Base-by-base conservation (phyloP, 2,329 filamentous ascomycete genomes). In the Epichloe typhina region DNA sequence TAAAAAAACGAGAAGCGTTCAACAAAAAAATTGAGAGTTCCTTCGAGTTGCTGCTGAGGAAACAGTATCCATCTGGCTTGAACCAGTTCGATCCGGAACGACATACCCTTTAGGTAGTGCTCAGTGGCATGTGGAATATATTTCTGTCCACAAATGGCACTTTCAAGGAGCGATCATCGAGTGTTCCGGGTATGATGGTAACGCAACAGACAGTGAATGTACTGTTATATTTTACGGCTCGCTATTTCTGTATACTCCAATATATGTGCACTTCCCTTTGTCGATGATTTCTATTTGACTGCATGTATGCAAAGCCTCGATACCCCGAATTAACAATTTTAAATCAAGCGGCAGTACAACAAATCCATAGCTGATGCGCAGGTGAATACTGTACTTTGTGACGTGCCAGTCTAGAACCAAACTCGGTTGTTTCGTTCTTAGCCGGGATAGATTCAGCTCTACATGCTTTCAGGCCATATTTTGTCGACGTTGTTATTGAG, bases 1-100 rank as follows among this genome's bases (percentile, higher is more conserved):
- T 83, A n/a, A 79, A 85, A 31, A 31, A 31, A 3, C 80, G 82
- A 76, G 71, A 72, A 74, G 78, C 78, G 80, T 83, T 86, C 83
- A 86, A 87, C 82, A 78, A 19, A 72, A 69, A 79, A 79, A 80
- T 79, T 79, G 79, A 31, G 26, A 8, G 26, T 4, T 31, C 26
- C 26, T 9, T 31, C 8, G 26, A 9, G 26, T 31, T 4, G 26
- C 26, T 31, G 8, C 26, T 31, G 26, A 4, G 8, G 26, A 4
- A 31, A 31, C 3, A 31, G 82, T 21, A 37, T 37, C 19, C 15
- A 19, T n/a, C 36, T 23, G 36, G 37, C 26, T 31, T 31, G 26
- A 31, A 11, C 26, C 1, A 31, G 26, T 9, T 31, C 26, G 26
- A 4, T 11, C 36, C 4, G 38, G n/a, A 40, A 40, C n/a, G n/a